Percentiles rank a stretch among this genome's conserved stretches.
Conservation (phyloP, 495 filamentous ascomycete species). For the Hypoxylon lenormandii region DNA sequence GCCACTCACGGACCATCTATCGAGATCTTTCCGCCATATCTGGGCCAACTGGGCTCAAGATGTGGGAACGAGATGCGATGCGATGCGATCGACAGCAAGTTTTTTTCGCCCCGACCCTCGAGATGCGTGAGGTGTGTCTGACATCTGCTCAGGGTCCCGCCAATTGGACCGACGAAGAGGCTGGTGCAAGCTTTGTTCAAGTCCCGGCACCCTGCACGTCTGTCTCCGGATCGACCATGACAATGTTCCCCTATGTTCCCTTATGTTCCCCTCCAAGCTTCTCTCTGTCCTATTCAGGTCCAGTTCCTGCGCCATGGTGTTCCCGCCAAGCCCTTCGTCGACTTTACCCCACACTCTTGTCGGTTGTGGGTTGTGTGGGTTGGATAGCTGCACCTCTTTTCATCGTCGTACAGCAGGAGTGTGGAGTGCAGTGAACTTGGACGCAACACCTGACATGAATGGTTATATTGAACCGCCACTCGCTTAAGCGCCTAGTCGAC, state of each 20-base stretch:
- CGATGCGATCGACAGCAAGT: conserved; percentile 31
- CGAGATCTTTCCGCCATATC: conserved; percentile 38
- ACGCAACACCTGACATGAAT: conserved; percentile 48
- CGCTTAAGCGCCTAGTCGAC: conserved; percentile 51
- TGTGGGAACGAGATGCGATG: conserved; percentile 30
- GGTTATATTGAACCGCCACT: conserved; percentile 52
- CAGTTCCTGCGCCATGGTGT: conserved; percentile 43
- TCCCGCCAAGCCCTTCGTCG: conserved; percentile 42
- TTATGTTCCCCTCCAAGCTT: conserved; percentile 13
- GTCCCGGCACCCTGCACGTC: conserved; percentile 45
- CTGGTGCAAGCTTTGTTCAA: conserved; percentile 40
- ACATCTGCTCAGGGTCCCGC: conserved; percentile 45
- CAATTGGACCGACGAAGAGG: conserved; percentile 42
- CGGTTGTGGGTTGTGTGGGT: conserved; percentile 40
- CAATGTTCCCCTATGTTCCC: conserved; percentile 21
- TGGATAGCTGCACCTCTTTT: conserved; percentile 45
- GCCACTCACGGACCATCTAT: conserved; percentile 36
- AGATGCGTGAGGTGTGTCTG: conserved; percentile 24
- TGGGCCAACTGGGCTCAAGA: conserved; percentile 28
- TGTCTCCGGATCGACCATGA: conserved; percentile 50
- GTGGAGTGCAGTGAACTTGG: conserved; percentile 51
- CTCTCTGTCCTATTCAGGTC: conserved; percentile 35
- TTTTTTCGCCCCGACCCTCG: not conserved
- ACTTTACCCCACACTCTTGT: conserved; percentile 51
- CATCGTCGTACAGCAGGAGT: conserved; percentile 50